Evolutionary conservation across 164 flowering plant genomes (phyloP).

Genomic region (Protea cynaroides): DNA sequence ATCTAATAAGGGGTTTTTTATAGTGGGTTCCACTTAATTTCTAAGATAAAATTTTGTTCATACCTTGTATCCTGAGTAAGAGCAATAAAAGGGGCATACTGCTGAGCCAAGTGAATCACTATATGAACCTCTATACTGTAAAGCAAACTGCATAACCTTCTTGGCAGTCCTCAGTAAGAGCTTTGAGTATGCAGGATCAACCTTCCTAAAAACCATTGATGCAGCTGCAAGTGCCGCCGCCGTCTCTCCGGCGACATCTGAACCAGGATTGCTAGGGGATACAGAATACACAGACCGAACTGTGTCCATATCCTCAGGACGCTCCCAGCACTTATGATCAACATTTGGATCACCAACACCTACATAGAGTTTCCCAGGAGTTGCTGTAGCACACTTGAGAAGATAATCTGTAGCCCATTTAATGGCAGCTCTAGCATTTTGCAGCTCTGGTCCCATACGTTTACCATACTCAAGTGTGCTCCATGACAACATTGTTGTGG

Average conservation of each 20-base stretch:
- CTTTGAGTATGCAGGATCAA: constrained; percentile 47
- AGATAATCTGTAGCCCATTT: constrained; percentile 90
- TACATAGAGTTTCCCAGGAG: constrained; percentile 66
- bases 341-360: constrained; percentile 79
- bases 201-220: constrained; percentile 56
- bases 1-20: too few relatives aligned
- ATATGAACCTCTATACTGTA: constrained; percentile 57
- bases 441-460: constrained; percentile 48
- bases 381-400: constrained; percentile 64
- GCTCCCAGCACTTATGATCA: constrained; percentile 89
- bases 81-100: constrained; percentile 90
- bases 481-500: constrained; percentile 95
- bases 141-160: constrained; percentile 61
- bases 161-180: constrained; percentile 48
- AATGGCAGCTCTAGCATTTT: constrained; percentile 47
- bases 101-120: constrained; percentile 68
- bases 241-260: constrained; percentile 84
- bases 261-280: constrained; percentile 58
- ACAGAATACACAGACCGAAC: constrained; percentile 53
- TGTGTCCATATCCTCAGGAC: constrained; percentile 91
- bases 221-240: constrained; percentile 91
- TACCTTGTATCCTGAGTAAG: constrained; percentile 86
- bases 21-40: too few relatives aligned
- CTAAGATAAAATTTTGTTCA: not conserved
- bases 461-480: constrained; percentile 59